Evolutionary conservation across 352 stramenopile genomes (phyloP).

Genomic region (Aphanomyces invadans): DNA sequence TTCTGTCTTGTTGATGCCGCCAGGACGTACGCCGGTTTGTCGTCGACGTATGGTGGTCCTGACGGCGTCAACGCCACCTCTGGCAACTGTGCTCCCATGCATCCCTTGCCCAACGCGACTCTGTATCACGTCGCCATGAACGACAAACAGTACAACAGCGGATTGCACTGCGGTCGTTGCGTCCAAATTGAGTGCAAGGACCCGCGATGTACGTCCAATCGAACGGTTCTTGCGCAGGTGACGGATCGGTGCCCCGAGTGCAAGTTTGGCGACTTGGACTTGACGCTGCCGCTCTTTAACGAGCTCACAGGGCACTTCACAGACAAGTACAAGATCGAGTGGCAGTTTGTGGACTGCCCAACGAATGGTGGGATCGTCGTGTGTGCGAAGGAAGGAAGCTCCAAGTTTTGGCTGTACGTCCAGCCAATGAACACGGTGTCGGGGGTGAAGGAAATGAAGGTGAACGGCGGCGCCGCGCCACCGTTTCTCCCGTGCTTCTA

Average conservation of each 20-base stretch:
- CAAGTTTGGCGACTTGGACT: conserved; percentile 33
- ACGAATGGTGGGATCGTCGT: conserved; percentile 49
- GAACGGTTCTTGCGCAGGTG: conserved; percentile 29
- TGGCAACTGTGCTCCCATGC: conserved; percentile 1
- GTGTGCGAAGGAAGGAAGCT: conserved; percentile 63
- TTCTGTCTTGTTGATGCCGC: too few species aligned
- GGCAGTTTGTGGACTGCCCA: conserved; percentile 49
- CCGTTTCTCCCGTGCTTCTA: conserved; percentile 36
- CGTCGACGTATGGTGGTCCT: background rate
- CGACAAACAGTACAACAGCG: conserved; percentile 40
- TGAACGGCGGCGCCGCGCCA: conserved; percentile 34
- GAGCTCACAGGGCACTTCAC: conserved; percentile 32
- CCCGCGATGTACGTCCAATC: conserved; percentile 23
- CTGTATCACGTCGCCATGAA: conserved; percentile 48
- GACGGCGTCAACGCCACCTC: background rate
- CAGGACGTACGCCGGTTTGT: background rate
- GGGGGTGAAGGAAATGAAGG: conserved; percentile 43
- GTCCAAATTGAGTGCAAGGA: conserved; percentile 37
- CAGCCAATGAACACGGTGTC: conserved; percentile 49
- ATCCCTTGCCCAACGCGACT: conserved; percentile 25
- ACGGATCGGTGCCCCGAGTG: conserved; percentile 39
- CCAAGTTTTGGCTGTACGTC: conserved; percentile 50
- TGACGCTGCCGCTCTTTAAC: conserved; percentile 32
- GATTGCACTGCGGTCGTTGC: conserved; percentile 41
- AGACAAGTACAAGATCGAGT: conserved; percentile 43